phyloP scores from a whole-genome alignment of 805 yeast species.

The Barnettozyma salicaria region DNA sequence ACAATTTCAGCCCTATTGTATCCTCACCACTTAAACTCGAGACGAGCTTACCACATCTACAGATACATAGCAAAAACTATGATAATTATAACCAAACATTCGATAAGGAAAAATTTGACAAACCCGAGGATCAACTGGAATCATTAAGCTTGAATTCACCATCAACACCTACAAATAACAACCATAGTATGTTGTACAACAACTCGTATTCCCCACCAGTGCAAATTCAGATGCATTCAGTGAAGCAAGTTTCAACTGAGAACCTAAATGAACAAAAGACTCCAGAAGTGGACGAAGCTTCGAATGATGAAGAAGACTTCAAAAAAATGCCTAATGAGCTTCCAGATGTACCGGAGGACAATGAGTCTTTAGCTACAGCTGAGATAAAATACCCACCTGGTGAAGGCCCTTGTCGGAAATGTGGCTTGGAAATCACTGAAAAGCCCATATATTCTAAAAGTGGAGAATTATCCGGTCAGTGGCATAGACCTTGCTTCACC shows the following conservation, averaged over 20 bases:
- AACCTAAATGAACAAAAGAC: slow-evolving; percentile 1
- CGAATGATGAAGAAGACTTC: not conserved
- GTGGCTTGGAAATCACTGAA: slow-evolving; percentile 47
- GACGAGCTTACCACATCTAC: too few species aligned
- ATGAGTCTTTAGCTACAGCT: too few species aligned
- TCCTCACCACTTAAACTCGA: not conserved
- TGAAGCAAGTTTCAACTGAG: slow-evolving; percentile 16
- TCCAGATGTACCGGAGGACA: too few species aligned
- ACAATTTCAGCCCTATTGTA: not conserved
- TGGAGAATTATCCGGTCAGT: slow-evolving; percentile 78
- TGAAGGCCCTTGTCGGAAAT: slow-evolving; percentile 76
- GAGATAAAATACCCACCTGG: slow-evolving; percentile 44
- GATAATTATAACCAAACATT: not conserved
- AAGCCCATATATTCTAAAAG: slow-evolving; percentile 81
- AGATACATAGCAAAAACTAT: too few species aligned
- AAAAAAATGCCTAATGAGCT: too few species aligned
- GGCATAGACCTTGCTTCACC: slow-evolving; percentile 86
- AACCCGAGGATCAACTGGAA: slow-evolving; percentile 19
- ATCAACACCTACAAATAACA: not conserved
- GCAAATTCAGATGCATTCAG: slow-evolving; percentile 14
- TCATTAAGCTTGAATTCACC: slow-evolving; percentile 11
- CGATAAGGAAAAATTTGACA: slow-evolving; percentile 7
- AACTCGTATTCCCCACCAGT: slow-evolving; percentile 9
- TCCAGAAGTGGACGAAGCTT: too few species aligned
- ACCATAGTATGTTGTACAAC: not conserved